Evolutionary conservation across 345 rosid species (phyloP).

Genomic region (Eucalyptus globulus): DNA sequence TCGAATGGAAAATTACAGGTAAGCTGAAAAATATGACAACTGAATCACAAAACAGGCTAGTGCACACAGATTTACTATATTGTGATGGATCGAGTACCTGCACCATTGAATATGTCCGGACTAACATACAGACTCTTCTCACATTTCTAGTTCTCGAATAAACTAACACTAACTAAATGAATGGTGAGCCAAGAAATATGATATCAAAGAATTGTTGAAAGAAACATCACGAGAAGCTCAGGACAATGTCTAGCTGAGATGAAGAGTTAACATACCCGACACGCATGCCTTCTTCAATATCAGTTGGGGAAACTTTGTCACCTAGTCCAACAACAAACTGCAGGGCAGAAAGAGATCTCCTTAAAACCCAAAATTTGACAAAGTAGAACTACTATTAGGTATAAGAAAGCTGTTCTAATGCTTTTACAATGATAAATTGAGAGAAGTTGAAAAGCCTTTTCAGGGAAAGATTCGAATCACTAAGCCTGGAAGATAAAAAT

Average conservation of each 20-base stretch:
- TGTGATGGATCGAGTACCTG: neutral
- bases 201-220: neutral
- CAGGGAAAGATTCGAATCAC: neutral
- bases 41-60: neutral
- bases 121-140: neutral
- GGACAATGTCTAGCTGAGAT: neutral
- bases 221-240: neutral
- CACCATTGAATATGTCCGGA: neutral
- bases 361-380: neutral
- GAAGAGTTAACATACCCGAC: constrained; percentile 50
- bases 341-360: neutral
- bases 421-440: neutral
- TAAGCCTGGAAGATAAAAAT: neutral
- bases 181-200: neutral
- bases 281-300: constrained; percentile 98
- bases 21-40: neutral
- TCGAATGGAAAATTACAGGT: neutral
- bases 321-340: constrained; percentile 98
- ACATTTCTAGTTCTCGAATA: neutral
- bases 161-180: neutral
- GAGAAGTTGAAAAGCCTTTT: neutral
- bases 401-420: neutral
- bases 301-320: constrained; percentile 95
- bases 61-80: neutral
- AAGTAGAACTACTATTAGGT: neutral